Percentiles rank a stretch among this genome's conserved stretches.
phyloP scores from a whole-genome alignment of 2,329 filamentous ascomycete species.

The Lasiodiplodia sp. region DNA sequence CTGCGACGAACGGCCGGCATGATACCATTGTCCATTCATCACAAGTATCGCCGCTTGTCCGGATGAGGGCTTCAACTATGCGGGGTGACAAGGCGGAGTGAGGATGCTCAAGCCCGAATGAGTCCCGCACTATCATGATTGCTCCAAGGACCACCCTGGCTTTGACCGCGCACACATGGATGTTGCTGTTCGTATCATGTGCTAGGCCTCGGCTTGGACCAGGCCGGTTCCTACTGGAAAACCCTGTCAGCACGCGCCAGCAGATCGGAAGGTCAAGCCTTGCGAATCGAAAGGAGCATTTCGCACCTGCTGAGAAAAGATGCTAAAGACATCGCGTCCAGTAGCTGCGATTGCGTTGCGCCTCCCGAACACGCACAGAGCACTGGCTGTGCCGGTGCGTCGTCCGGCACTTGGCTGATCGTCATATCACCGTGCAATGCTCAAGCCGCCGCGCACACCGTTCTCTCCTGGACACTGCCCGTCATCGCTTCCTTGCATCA shows the following conservation, averaged over 20 bases:
- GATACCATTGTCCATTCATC: background rate
- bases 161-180: background rate
- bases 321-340: background rate
- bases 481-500: conserved; percentile 25
- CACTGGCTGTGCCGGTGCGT: conserved; percentile 9
- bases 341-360: background rate
- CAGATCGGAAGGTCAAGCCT: conserved; percentile 4
- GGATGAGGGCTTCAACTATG: conserved; percentile 4
- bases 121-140: conserved; percentile 13
- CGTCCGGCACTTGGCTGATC: conserved; percentile 21
- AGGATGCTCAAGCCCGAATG: conserved; percentile 17
- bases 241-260: background rate
- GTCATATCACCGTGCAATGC: conserved; percentile 13
- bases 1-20: background rate
- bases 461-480: conserved; percentile 1
- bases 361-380: conserved; percentile 14
- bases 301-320: conserved; percentile 16
- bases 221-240: background rate
- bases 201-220: conserved; percentile 1
- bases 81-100: conserved; percentile 19
- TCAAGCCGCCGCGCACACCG: conserved; percentile 12
- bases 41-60: background rate
- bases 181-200: background rate
- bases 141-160: conserved; percentile 24
- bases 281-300: conserved; percentile 12